A percentile compares a stretch with the other conserved stretches of the same genome.
Conservation (phyloP, 2,329 filamentous ascomycete genomes). For the Apiospora phragmitis region DNA sequence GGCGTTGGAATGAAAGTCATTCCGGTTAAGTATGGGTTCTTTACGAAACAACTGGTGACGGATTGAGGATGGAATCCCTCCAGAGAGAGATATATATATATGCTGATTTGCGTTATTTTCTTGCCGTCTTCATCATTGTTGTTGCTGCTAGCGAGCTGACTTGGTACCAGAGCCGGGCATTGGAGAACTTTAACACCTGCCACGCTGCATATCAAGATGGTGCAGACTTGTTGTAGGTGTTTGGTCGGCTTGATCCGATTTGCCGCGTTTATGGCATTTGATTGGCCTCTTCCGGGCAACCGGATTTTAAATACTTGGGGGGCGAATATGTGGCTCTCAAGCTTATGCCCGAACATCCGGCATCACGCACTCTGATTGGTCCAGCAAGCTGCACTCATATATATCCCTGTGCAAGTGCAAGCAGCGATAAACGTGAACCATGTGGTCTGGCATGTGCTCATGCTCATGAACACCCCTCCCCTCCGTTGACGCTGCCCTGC, state of each 20-base stretch:
- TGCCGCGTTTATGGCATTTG: background rate
- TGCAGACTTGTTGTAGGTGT: background rate
- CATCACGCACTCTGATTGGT: background rate
- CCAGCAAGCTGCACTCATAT: background rate
- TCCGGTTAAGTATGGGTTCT: accelerated
- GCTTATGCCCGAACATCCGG: background rate
- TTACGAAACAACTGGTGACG: background rate
- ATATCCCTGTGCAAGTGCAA: background rate
- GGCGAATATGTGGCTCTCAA: background rate
- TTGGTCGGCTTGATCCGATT: background rate
- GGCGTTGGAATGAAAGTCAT: background rate
- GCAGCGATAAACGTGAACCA: too few species aligned
- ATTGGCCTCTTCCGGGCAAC: background rate
- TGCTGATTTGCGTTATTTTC: background rate
- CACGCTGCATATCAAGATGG: background rate
- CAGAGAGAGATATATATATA: background rate
- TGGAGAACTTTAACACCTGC: background rate
- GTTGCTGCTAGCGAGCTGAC: background rate
- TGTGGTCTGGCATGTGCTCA: too few species aligned
- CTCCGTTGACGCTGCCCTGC: too few species aligned
- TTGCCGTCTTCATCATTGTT: background rate
- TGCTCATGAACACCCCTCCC: too few species aligned
- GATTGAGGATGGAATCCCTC: too few species aligned
- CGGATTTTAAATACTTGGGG: background rate
- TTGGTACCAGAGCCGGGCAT: background rate